These are phyloP conservation scores for Starmerella potacharoeniae DNA, from an alignment of 805 yeast genomes.

Conservation along the genomic window DNA sequence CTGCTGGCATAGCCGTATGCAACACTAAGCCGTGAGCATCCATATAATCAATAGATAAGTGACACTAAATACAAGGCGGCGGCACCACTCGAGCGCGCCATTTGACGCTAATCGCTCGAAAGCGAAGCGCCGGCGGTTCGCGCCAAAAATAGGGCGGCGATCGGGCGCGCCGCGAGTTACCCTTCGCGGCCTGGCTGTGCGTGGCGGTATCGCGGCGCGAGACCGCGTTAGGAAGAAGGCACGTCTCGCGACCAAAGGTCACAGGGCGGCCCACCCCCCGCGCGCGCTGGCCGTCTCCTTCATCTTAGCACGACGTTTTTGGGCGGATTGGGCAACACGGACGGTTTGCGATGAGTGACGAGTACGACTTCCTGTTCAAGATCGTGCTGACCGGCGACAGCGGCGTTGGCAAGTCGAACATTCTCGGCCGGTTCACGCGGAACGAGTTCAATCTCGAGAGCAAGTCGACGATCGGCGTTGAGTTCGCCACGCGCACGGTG, in stretches of 20 bases:
- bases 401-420: slow-evolving; percentile 92
- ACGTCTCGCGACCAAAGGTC: not conserved
- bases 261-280: not conserved
- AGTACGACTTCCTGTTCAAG: slow-evolving; percentile 86
- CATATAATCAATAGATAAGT: too few relatives aligned
- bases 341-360: slow-evolving; percentile 39
- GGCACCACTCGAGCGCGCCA: too few relatives aligned
- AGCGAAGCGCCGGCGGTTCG: too few relatives aligned
- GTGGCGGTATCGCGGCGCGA: too few relatives aligned
- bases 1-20: too few relatives aligned
- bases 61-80: too few relatives aligned
- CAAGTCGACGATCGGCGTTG: slow-evolving; percentile 93
- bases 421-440: slow-evolving; percentile 84
- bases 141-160: too few relatives aligned
- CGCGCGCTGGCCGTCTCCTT: not conserved
- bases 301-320: not conserved
- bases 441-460: slow-evolving; percentile 92
- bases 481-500: slow-evolving; percentile 91
- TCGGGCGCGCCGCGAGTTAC: too few relatives aligned
- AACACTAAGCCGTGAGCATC: too few relatives aligned
- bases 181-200: too few relatives aligned
- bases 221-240: not conserved
- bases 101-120: too few relatives aligned
- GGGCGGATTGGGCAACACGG: not conserved
- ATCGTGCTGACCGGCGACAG: slow-evolving; percentile 92